Conservation (phyloP, 148 eudicot genomes). For the Amaranthus cruentus region DNA sequence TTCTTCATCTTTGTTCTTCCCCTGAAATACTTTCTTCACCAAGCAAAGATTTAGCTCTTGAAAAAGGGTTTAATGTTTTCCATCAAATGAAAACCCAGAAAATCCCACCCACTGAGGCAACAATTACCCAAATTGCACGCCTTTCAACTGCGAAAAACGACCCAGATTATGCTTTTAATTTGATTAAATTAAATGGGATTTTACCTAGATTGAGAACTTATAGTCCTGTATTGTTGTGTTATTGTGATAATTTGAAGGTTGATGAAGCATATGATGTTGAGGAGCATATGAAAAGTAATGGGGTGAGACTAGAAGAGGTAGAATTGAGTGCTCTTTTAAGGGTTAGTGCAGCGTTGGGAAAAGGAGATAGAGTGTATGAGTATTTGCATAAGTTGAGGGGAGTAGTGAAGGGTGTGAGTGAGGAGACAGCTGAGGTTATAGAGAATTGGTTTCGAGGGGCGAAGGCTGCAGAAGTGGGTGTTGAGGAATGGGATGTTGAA, state of each 20-base stretch:
- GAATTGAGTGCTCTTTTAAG: slow-evolving; percentile 58
- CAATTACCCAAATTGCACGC: slow-evolving; percentile 66
- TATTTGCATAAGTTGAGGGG: slow-evolving; percentile 80
- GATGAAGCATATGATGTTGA: slow-evolving; percentile 71
- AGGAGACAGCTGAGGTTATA: slow-evolving; percentile 40
- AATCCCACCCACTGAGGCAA: slow-evolving; percentile 67
- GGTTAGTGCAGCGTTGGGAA: slow-evolving; percentile 57
- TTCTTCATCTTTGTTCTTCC: slow-evolving; percentile 53
- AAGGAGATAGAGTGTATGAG: slow-evolving; percentile 65
- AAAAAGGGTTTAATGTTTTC: slow-evolving; percentile 46
- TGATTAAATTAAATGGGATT: slow-evolving; percentile 41
- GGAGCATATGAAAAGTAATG: slow-evolving; percentile 43
- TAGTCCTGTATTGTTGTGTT: slow-evolving; percentile 60
- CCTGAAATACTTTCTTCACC: slow-evolving; percentile 27
- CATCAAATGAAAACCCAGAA: slow-evolving; percentile 42
- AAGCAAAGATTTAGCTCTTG: slow-evolving; percentile 31
- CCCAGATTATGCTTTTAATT: slow-evolving; percentile 52
- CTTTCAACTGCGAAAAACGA: slow-evolving; percentile 61
- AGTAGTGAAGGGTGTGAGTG: slow-evolving; percentile 48
- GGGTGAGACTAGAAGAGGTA: slow-evolving; percentile 54
- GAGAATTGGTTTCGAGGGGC: slow-evolving; percentile 66
- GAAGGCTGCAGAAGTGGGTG: slow-evolving; percentile 44
- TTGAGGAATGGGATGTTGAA: slow-evolving; percentile 41
- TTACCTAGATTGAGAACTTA: slow-evolving; percentile 65
- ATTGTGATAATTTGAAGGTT: slow-evolving; percentile 45